phyloP scores from a whole-genome alignment of 306 rosid species.

The Trifolium repens region DNA sequence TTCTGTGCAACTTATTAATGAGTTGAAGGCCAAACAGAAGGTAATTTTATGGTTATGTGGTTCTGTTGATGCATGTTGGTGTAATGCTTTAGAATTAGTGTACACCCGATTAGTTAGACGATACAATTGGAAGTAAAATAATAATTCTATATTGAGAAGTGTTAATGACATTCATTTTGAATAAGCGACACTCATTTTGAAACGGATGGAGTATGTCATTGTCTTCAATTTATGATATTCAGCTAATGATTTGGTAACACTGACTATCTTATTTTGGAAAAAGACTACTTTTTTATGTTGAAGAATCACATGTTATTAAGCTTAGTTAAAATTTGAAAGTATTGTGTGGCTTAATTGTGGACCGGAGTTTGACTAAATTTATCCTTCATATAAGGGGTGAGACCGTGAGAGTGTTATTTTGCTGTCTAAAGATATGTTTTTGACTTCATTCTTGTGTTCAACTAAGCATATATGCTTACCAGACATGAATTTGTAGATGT shows the following conservation, averaged over 20 bases:
- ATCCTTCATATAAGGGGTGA: neutral
- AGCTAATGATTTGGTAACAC: slow-evolving; percentile 10
- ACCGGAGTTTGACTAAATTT: neutral
- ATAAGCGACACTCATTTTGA: no score
- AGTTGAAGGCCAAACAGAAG: slow-evolving; percentile 78
- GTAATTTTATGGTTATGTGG: slow-evolving; percentile 41
- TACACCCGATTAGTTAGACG: no score
- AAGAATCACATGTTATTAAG: slow-evolving; percentile 1
- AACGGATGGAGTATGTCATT: neutral
- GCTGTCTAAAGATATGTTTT: neutral
- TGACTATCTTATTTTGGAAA: slow-evolving; percentile 5
- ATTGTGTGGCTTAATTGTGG: slow-evolving; percentile 7
- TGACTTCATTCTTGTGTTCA: slow-evolving; percentile 1
- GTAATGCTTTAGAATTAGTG: no score
- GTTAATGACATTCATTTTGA: no score
- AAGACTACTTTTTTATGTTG: neutral
- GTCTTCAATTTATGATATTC: slow-evolving; percentile 12
- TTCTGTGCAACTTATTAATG: slow-evolving; percentile 66
- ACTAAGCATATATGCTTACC: neutral
- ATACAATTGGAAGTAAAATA: no score
- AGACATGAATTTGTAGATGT: neutral
- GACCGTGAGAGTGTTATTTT: slow-evolving; percentile 1
- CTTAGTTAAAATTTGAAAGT: neutral
- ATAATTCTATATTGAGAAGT: no score
- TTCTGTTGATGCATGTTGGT: no score